Evolutionary conservation across 2,329 filamentous ascomycete genomes (phyloP).

Genomic region (Xylariaceae sp.): DNA sequence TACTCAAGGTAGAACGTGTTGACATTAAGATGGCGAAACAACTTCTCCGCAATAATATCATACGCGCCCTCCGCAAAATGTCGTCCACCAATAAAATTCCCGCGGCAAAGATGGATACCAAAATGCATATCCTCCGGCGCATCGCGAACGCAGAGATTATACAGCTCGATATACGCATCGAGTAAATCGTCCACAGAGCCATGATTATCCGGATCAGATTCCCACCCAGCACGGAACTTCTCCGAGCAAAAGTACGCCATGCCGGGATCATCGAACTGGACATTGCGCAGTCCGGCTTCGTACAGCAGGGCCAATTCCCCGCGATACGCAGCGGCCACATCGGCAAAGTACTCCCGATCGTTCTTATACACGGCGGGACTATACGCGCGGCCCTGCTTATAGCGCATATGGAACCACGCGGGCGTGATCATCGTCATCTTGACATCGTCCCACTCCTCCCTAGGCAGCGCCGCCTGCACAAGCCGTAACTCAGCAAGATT

Average conservation of each 20-base stretch:
- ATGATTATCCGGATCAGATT: constrained; percentile 60
- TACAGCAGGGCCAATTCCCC: constrained; percentile 58
- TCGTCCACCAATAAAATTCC: constrained; percentile 61
- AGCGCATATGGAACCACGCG: constrained; percentile 52
- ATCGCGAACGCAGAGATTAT: constrained; percentile 64
- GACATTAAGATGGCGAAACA: constrained; percentile 58
- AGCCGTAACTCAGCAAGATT: constrained; percentile 48
- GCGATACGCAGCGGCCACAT: constrained; percentile 61
- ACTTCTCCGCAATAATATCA: constrained; percentile 61
- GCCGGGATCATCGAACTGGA: constrained; percentile 64
- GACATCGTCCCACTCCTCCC: constrained; percentile 46
- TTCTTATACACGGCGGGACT: constrained; percentile 50
- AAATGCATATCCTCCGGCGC: constrained; percentile 66
- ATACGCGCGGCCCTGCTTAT: constrained; percentile 53
- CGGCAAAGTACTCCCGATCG: constrained; percentile 58
- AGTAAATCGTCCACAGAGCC: constrained; percentile 65
- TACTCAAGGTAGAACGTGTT: constrained; percentile 67
- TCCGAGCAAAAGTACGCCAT: constrained; percentile 69
- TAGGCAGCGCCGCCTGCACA: constrained; percentile 42
- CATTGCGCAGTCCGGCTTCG: constrained; percentile 56
- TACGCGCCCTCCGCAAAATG: constrained; percentile 64
- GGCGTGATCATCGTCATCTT: constrained; percentile 52
- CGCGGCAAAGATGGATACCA: constrained; percentile 69
- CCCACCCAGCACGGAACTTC: constrained; percentile 66
- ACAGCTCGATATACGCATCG: constrained; percentile 69